Evolutionary conservation across 2,329 filamentous ascomycete species (phyloP).

Genomic region (Hawksworthiomyces lignivorus): DNA sequence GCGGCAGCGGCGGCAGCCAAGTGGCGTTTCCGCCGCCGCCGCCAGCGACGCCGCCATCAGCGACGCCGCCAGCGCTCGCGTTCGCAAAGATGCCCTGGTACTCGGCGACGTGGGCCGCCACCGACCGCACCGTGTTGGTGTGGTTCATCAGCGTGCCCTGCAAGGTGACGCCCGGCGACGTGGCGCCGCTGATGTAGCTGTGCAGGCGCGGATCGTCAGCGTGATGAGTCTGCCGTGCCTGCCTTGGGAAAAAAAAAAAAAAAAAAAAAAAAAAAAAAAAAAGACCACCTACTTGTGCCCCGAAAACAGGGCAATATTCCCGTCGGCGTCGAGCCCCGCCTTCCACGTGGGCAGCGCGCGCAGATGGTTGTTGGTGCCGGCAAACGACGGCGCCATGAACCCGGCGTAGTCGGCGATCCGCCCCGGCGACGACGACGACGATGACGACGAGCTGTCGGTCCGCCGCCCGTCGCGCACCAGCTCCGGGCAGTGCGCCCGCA

Average conservation of each 20-base stretch:
- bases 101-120: slow-evolving; percentile 40
- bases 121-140: slow-evolving; percentile 39
- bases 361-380: slow-evolving; percentile 41
- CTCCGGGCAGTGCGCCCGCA: slow-evolving; percentile 43
- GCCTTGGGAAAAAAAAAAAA: too few species aligned
- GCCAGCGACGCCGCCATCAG: too few species aligned
- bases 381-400: slow-evolving; percentile 53
- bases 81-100: slow-evolving; percentile 32
- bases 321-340: slow-evolving; percentile 42
- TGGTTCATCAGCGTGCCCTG: slow-evolving; percentile 59
- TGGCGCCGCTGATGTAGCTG: slow-evolving; percentile 56
- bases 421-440: background rate
- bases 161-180: slow-evolving; percentile 52
- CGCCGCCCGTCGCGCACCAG: slow-evolving; percentile 27
- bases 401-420: slow-evolving; percentile 26
- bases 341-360: slow-evolving; percentile 43
- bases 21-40: too few species aligned
- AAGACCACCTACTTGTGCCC: slow-evolving; percentile 53
- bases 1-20: slow-evolving; percentile 10
- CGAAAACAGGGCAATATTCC: slow-evolving; percentile 44
- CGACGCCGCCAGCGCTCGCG: background rate
- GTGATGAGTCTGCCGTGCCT: too few species aligned
- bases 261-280: too few species aligned
- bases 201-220: too few species aligned
- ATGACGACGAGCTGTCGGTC: slow-evolving; percentile 26